phyloP scores from a whole-genome alignment of 2,329 filamentous ascomycete genomes.

The Fusarium pilosicola region DNA sequence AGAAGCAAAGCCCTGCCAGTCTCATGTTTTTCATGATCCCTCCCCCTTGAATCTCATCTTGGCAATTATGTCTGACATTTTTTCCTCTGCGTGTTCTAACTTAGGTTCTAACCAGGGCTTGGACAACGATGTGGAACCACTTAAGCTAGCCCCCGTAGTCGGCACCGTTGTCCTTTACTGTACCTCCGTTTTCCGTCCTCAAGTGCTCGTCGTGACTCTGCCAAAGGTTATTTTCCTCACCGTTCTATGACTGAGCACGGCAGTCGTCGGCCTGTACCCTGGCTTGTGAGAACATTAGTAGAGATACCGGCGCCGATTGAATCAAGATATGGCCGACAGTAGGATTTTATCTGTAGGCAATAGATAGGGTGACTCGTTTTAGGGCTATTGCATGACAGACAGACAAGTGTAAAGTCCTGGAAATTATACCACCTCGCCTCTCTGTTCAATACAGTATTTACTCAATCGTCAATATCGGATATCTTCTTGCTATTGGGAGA shows the following conservation, averaged over 20 bases:
- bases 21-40: constrained; percentile 2
- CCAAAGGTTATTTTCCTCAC: constrained; percentile 7
- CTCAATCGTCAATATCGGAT: constrained; percentile 23
- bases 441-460: constrained; percentile 4
- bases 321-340: constrained; percentile 3
- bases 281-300: background rate
- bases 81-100: constrained; percentile 16
- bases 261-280: constrained; percentile 29
- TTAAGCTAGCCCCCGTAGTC: constrained; percentile 32
- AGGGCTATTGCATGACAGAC: constrained; percentile 22
- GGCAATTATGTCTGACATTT: constrained; percentile 28
- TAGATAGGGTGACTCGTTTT: constrained; percentile 14
- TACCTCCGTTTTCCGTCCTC: constrained; percentile 32
- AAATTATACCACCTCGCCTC: constrained; percentile 6
- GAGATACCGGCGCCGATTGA: background rate
- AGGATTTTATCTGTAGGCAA: background rate
- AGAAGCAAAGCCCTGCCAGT: background rate
- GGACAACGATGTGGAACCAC: constrained; percentile 21
- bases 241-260: constrained; percentile 18
- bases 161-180: constrained; percentile 24
- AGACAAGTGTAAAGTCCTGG: constrained; percentile 1
- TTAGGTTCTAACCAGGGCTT: constrained; percentile 11
- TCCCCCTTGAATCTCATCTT: constrained; percentile 26
- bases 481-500: constrained; percentile 3
- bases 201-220: background rate